Evolutionary conservation across 73 alveolate genomes (phyloP), one percentile per base, ranked within the genome.

Genomic region (Stentor roeselii): DNA sequence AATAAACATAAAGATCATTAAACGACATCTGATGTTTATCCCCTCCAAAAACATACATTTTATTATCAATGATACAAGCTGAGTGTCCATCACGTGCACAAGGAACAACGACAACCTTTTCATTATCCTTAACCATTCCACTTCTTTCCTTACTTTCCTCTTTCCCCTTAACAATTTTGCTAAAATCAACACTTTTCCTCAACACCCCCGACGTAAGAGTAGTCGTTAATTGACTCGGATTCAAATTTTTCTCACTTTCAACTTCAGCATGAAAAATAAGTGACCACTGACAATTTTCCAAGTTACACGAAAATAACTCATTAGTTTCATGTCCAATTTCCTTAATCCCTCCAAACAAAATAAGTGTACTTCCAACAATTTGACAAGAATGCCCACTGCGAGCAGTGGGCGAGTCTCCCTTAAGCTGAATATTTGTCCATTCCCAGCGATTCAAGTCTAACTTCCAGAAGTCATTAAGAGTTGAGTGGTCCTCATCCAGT

Each of bases 11-110:
- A 74, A 96, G 36, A 85, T 97, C 99, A 90, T 97, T 97, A 87
- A 96, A 97, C 3, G 99, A 97, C 96, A 95, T 95, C 90, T 95
- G 96, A 92, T 97, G 97, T 90, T 99, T 92, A 85, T 97, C 99
- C 75, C 99, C 99, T 34, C 99, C 99, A 91, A 95, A 97, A n/a
- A 97, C 86, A 78, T 88, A 85, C 91, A 95, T 88, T 61, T 90
- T 86, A 11, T 89, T 94, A 34, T 96, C 93, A 76, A 78, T 86
- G 39, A 95, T 86, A 83, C 90, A 89, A 34, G 96, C 91, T 27
- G 99, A 67, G 78, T 97, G 99, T 27, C 99, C 99, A 93, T 97
- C 99, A 85, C 99, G 92, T 67, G 80, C 80, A 67, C 41, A 32
- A 2, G 80, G 80, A 15, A 32, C 80, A 14, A 40, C 50, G 42